Conservation (phyloP, 2,329 filamentous ascomycete genomes). For the Fusarium subglutinans region DNA sequence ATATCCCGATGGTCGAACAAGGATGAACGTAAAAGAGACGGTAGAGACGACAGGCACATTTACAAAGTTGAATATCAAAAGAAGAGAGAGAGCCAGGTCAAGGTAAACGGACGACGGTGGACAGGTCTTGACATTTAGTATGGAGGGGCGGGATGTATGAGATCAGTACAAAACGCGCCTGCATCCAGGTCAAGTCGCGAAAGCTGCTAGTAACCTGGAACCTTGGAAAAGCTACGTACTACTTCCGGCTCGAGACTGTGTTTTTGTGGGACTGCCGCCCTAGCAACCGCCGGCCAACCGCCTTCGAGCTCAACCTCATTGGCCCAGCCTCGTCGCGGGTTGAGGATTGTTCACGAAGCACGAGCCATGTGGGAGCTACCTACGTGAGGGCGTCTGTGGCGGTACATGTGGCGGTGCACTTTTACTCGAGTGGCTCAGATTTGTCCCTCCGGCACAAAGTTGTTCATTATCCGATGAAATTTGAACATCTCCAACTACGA, state of each 20-base stretch:
- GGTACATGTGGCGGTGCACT: conserved; percentile 32
- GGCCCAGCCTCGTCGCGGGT: conserved; percentile 45
- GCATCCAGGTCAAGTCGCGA: conserved; percentile 26
- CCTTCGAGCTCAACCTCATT: conserved; percentile 48
- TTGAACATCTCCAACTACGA: conserved; percentile 35
- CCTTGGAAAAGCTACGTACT: conserved; percentile 28
- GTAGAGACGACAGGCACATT: conserved; percentile 15
- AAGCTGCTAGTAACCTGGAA: conserved; percentile 9
- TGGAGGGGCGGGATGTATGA: conserved; percentile 38
- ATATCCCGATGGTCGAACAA: conserved; percentile 19
- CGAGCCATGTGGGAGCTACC: conserved; percentile 32
- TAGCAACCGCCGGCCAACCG: conserved; percentile 65
- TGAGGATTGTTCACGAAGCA: conserved; percentile 9
- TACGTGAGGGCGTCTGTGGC: conserved; percentile 15
- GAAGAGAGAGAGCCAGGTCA: conserved; percentile 27
- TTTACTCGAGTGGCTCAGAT: not conserved
- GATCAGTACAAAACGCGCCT: conserved; percentile 39
- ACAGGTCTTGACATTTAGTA: conserved; percentile 33
- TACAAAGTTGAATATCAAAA: conserved; percentile 2
- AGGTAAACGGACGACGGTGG: conserved; percentile 13
- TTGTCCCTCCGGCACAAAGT: conserved; percentile 36
- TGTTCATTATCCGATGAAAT: conserved; percentile 44
- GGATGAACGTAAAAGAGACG: conserved; percentile 24
- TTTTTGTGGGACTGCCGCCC: conserved; percentile 15
- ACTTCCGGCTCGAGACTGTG: conserved; percentile 10